Base-by-base conservation (phyloP, 2,329 filamentous ascomycete species). In the Xylariaceae sp. region DNA sequence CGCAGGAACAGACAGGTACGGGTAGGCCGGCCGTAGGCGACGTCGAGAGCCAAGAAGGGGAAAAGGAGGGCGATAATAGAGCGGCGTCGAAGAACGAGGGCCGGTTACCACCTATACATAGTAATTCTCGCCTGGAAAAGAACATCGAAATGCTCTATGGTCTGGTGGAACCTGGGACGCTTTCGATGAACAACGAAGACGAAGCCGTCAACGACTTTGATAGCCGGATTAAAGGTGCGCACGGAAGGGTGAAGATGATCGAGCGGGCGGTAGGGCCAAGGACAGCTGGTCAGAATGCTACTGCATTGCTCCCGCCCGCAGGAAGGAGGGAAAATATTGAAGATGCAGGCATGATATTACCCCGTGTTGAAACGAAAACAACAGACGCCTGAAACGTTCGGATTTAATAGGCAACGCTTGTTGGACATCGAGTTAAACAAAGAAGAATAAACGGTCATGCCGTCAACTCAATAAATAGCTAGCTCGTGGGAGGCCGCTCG, bases 181-280 rank as follows among this genome's bases (percentile, higher is more conserved):
- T 96, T 43, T 85, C 85, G 12, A 91, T 85, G 26, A 79, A 86
- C 56, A 99, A 99, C 68, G 87, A 83, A 3, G 92, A 97, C 67
- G 89, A 95, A 46, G 86, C 87, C 0, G 91, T 99, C 27, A 87
- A 87, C 49, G 91, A 96, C 65, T 91, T 95, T 66, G 94, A 99
- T 65, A 30, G 96, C 68, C 80, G 91, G 9, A 68, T 95, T 40
- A 94, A 91, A 72, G 82, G 89, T 60, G 92, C 91, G 3, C 81
- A 84, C 62, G 87, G 87, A 2, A 96, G 96, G 69, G 81, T 83
- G 1, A 95, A 92, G 72, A 80, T 99, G 46, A 84, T 97, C 44
- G 87, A 94, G 70, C 85, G 85, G 57, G 84, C 89, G 62, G 66
- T 79, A 1, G 75, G 75, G 0, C 77, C 77, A 65, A 64, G 49